Evolutionary conservation across 2,329 filamentous ascomycete species (phyloP).

Genomic region (Penicillium sp.): DNA sequence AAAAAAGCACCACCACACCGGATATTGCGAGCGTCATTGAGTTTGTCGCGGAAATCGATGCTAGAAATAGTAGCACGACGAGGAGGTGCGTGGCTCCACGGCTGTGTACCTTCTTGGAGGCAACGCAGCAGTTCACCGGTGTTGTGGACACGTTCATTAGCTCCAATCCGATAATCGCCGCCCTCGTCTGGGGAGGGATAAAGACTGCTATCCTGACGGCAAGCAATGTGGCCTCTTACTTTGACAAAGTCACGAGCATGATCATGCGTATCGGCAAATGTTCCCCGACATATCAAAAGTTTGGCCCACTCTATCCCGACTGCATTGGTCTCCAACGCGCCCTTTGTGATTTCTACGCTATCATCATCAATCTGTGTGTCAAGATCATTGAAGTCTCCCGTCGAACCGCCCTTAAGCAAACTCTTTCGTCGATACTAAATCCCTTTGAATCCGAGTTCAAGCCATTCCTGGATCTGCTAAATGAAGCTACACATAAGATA

Average conservation of each 20-base stretch:
- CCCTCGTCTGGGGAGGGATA: conserved; percentile 5
- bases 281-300: conserved; percentile 18
- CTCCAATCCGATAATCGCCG: conserved; percentile 10
- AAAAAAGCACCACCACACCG: background rate
- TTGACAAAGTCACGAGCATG: conserved; percentile 7
- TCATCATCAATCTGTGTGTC: background rate
- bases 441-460: conserved; percentile 4
- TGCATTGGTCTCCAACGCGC: background rate
- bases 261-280: conserved; percentile 20
- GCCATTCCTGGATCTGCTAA: background rate
- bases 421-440: background rate
- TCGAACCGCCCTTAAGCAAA: background rate
- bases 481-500: background rate
- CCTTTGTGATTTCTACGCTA: background rate
- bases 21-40: background rate
- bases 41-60: conserved; percentile 20
- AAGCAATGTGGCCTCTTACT: conserved; percentile 5
- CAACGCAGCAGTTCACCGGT: conserved; percentile 20
- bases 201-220: conserved; percentile 6
- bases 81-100: conserved; percentile 19
- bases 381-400: background rate
- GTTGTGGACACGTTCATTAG: conserved; percentile 22
- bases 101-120: conserved; percentile 19
- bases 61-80: conserved; percentile 7
- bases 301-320: conserved; percentile 18